Base-by-base conservation (phyloP, 192 early-diverging fungal genomes). In the Pilaira anomala region DNA sequence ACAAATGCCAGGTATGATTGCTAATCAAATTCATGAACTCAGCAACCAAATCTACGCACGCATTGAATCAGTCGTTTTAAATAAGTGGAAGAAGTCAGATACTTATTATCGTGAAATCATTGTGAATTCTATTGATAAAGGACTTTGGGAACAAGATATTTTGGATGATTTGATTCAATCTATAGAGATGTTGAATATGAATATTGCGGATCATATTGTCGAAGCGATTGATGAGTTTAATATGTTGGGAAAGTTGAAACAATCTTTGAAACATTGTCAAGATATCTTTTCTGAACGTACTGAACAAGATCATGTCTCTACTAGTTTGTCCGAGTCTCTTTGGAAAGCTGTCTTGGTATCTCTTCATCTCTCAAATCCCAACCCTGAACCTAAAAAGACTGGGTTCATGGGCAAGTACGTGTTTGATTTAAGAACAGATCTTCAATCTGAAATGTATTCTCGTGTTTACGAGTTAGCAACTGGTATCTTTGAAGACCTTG, bases 1-100 rank as follows among this genome's bases (percentile, higher is more conserved):
- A 58, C 56, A 58, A 42, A 58, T 58, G 56, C 56, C 56, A 22
- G 56, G 56, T 24, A 58, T 36, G 21, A 58, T 58, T 42, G 56
- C 56, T 14, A 58, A 58, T 42, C 33, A 58, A 2, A 58, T 58
- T 25, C 56, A 58, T 40, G 39, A 58, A 21, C 40, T 58, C 11
- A 58, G 56, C 39, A 58, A 42, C 12, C 33, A 58, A 42, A 42
- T 58, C 21, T 58, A 58, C 36, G 40, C 40, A 12, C 21, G 39
- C 7, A 19, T 58, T 16, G 22, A 39, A 18, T 33, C 33, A 8
- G 21, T 42, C 11, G 56, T 58, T 21, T 8, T 19, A 14, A 19
- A 42, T 22, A 41, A 42, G 16, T 58, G 56, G 56, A 40, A 36
- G 21, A 7, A 21, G 7, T 19, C 9, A 16, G 56, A 58, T 14